phyloP scores from a whole-genome alignment of 192 early-diverging fungal species.

The Rhizophagus clarus region DNA sequence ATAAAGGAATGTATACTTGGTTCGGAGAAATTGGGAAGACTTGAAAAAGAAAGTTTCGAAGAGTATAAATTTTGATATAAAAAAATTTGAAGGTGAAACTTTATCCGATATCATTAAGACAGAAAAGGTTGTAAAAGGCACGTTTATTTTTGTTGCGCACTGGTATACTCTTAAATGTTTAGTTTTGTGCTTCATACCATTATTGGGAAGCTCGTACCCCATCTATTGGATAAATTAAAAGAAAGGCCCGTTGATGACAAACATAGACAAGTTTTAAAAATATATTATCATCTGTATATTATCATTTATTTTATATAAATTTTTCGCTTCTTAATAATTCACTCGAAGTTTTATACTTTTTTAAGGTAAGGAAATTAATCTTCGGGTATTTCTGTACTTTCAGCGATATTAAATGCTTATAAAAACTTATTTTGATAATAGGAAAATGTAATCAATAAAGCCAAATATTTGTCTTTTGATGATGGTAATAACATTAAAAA shows the following conservation, averaged over 20 bases:
- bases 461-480: no score
- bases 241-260: neutral
- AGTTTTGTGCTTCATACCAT: no score
- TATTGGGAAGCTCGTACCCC: no score
- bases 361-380: conserved; percentile 28
- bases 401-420: conserved; percentile 13
- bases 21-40: conserved; percentile 22
- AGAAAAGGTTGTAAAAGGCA: conserved; percentile 23
- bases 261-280: conserved; percentile 27
- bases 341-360: conserved; percentile 26
- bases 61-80: conserved; percentile 17
- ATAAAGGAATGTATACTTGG: neutral
- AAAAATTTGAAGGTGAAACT: conserved; percentile 22
- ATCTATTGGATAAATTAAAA: conserved; percentile 22
- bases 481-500: conserved; percentile 11
- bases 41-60: conserved; percentile 19
- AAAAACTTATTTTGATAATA: conserved; percentile 14
- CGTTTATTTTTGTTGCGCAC: conserved; percentile 15
- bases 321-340: conserved; percentile 16
- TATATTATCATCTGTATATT: conserved; percentile 34
- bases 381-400: conserved; percentile 15
- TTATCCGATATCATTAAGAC: conserved; percentile 27
- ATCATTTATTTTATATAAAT: no score
- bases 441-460: conserved; percentile 26
- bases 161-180: neutral